Evolutionary conservation across 2,329 filamentous ascomycete genomes (phyloP).

Genomic region (Fusarium incarnatum): DNA sequence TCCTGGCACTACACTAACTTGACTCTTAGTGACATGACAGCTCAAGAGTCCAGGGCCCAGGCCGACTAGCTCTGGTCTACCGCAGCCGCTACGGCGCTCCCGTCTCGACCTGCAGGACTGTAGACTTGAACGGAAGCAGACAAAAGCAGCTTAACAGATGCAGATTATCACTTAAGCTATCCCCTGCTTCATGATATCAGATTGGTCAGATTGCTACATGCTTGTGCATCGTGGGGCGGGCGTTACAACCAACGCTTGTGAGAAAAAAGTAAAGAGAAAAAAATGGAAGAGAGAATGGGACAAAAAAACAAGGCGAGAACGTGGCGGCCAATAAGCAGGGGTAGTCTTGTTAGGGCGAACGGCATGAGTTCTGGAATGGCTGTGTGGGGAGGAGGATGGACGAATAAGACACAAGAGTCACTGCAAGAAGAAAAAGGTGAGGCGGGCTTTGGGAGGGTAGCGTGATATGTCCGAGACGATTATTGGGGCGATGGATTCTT

Average conservation of each 20-base stretch:
- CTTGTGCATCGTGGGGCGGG: slow-evolving; percentile 25
- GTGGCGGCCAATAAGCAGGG: slow-evolving; percentile 42
- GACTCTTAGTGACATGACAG: slow-evolving; percentile 2
- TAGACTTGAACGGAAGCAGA: slow-evolving; percentile 7
- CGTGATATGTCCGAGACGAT: slow-evolving; percentile 36
- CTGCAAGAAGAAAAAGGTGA: slow-evolving; percentile 26
- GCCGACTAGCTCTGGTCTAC: background rate
- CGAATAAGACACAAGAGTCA: background rate
- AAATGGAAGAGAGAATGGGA: background rate
- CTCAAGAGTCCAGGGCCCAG: slow-evolving; percentile 1
- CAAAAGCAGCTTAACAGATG: slow-evolving; percentile 1
- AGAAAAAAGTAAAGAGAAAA: background rate
- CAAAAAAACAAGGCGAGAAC: slow-evolving; percentile 38
- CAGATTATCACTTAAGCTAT: slow-evolving; percentile 17
- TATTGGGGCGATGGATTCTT: slow-evolving; percentile 42
- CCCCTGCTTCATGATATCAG: slow-evolving; percentile 15
- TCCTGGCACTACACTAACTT: background rate
- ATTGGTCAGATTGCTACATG: slow-evolving; percentile 15
- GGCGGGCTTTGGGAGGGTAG: slow-evolving; percentile 37
- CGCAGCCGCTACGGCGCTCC: slow-evolving; percentile 16
- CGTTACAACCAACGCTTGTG: slow-evolving; percentile 29
- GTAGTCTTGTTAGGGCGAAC: slow-evolving; percentile 41
- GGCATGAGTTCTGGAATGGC: slow-evolving; percentile 38
- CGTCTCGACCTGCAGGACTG: slow-evolving; percentile 12
- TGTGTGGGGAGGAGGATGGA: slow-evolving; percentile 27